Base-by-base conservation (phyloP, 352 stramenopile species). In the Phytophthora pistaciae region DNA sequence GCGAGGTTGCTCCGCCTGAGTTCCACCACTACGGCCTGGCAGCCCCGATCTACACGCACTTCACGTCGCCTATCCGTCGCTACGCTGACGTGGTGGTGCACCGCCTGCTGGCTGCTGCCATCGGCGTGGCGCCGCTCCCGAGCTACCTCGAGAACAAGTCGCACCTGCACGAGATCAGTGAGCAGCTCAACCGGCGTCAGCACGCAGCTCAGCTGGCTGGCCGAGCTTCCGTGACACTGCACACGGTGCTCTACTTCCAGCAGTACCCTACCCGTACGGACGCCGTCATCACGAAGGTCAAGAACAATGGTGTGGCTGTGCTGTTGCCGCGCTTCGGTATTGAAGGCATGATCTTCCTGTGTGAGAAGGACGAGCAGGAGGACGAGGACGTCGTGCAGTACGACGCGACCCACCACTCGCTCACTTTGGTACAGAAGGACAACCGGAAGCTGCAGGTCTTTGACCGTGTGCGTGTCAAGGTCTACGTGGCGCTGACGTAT, bases 1-100 rank as follows among this genome's bases (percentile, higher is more conserved):
- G 97, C 55, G 97, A 99, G 70, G 90, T 98, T 31, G 83, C 96
- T 21, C 91, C 97, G 5, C 93, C 91, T 7, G 96, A 99, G 71
- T 99, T 98, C 88, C 95, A 99, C 66, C 98, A 99, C 82, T 99
- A 99, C 76, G 96, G 98, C 36, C 87, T 99, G 10, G 98, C 98
- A 11, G 97, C 98, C 9, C 95, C 97, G 5, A 98, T 99, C 27
- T 99, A 99, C 82, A 99, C 98, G 36, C 98, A 99, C 80, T 99
- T 99, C 74, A 99, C 98, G 31, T 99, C 95, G n/a, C 98, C 98
- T 4, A 99, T 99, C 80, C 90, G 95, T 60, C 91, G 96, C 4
- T 95, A 99, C 82, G 97, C 98, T 1, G 98, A 99, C 79, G 95
- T 99, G 18, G 96, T 99, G 50, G 98, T 99, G 21, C 98, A 99